Evolutionary conservation across 1,284 basidiomycete species (phyloP), one percentile per base, ranked within the genome.

Genomic region (Neotropicomus parvogracilis): DNA sequence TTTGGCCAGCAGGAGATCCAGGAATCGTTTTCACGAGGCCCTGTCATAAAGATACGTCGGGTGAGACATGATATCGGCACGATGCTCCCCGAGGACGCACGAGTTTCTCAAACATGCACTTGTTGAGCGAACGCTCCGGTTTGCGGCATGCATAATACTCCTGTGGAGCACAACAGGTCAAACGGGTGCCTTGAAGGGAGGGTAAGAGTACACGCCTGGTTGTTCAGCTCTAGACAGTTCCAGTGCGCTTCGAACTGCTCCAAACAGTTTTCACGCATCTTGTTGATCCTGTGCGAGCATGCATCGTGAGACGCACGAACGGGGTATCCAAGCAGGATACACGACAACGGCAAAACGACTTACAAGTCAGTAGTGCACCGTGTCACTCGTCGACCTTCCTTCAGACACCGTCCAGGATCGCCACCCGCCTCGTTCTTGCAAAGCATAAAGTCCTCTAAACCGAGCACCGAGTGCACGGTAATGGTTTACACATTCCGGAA

Each of bases 401-500:
- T 89, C 70, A 99, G 70, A 72, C 97, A 99, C 70, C 97, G 92
- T 29, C 70, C 92, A 12, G 97, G 92, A 66, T 97, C 86, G 48
- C 75, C 50, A 19, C 80, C 78, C 66, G 81, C 87, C 75, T 98
- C 94, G 40, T 81, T 76, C 76, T 99, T 99, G 82, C 97, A 99
- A 49, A 98, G 87, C 93, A 99, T 97, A 65, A 98, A 99, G 75
- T 99, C 95, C 81, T 97, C 94, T 97, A 65, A 50, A 47, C 45
- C 17, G 16, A 40, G 19, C 34, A 36, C n/a, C 40, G 26, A 40
- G 46, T 20, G 40, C 19, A 26, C 31, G 33, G 19, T 17, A 7
- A 17, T n/a, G 21, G 14, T 28, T 27, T 2, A 17, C 21, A n/a
- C 44, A 51, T 50, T 31, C 21, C 43, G 29, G n/a, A 37, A 38